Evolutionary conservation across 805 yeast genomes (phyloP).

Genomic region (Monosporozyma servazzii): DNA sequence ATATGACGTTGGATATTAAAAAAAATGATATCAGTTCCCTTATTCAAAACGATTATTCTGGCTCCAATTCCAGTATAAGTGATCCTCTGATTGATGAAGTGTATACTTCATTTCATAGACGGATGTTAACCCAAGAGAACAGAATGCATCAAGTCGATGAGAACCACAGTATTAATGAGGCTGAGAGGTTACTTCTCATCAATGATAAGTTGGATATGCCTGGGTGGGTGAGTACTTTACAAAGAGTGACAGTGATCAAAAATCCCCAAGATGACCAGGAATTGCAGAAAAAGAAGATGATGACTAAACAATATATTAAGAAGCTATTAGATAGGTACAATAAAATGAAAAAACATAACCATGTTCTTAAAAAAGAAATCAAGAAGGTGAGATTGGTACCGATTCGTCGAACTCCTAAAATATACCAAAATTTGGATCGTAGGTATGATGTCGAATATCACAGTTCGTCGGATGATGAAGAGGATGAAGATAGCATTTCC

Average conservation of each 20-base stretch:
- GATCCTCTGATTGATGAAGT: conserved; percentile 43
- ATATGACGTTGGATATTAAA: conserved; percentile 17
- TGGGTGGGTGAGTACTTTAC: conserved; percentile 41
- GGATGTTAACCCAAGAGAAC: conserved; percentile 57
- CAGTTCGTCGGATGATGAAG: conserved; percentile 29
- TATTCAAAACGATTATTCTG: background rate
- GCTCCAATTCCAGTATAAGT: background rate
- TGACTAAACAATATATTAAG: conserved; percentile 43
- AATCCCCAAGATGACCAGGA: conserved; percentile 43
- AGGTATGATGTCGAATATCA: conserved; percentile 15
- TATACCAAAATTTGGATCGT: conserved; percentile 19
- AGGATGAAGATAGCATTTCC: conserved; percentile 12
- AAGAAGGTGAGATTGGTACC: conserved; percentile 12
- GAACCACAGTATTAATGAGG: conserved; percentile 41
- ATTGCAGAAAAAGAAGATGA: conserved; percentile 38
- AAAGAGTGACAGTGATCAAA: conserved; percentile 41
- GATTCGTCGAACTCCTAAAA: conserved; percentile 7
- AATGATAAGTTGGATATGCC: conserved; percentile 37
- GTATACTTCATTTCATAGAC: conserved; percentile 42
- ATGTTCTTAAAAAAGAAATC: conserved; percentile 12
- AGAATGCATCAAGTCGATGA: conserved; percentile 48
- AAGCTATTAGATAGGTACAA: conserved; percentile 26
- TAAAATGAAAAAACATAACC: conserved; percentile 17
- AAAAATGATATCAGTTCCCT: conserved; percentile 3
- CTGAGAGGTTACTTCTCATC: conserved; percentile 38